These are phyloP conservation scores for Psidium guajava DNA, from an alignment of 345 rosid genomes.

Conservation along the genomic window DNA sequence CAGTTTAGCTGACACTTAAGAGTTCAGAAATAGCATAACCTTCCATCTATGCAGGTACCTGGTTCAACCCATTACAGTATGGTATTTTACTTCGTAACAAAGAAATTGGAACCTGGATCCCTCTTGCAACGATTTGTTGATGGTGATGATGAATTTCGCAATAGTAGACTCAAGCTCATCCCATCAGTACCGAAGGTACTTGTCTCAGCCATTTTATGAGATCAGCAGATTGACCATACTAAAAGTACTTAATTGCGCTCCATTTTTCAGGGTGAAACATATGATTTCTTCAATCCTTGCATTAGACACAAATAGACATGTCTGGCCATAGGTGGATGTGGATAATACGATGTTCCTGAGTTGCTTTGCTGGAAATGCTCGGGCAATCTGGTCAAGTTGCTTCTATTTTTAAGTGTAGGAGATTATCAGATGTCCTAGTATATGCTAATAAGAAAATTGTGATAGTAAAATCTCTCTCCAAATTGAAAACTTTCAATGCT, in stretches of 20 bases:
- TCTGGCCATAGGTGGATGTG: background rate
- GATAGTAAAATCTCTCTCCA: background rate
- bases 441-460: background rate
- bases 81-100: constrained; percentile 86
- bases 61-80: constrained; percentile 94
- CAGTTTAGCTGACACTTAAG: background rate
- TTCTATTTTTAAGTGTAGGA: background rate
- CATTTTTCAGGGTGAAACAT: background rate
- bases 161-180: constrained; percentile 92
- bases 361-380: background rate
- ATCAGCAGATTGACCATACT: background rate
- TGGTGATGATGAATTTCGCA: constrained; percentile 97
- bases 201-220: background rate
- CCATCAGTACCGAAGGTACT: constrained; percentile 90
- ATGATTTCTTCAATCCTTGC: background rate
- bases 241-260: background rate
- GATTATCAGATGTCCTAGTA: background rate
- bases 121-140: constrained; percentile 92
- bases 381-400: background rate
- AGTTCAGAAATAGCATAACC: background rate
- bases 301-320: background rate
- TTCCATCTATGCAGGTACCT: constrained; percentile 52
- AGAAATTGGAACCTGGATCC: constrained; percentile 54
- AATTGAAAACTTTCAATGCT: background rate
- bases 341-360: background rate